Conservation (phyloP, 1,139 yeast genomes). For the Wickerhamomyces sp. region DNA sequence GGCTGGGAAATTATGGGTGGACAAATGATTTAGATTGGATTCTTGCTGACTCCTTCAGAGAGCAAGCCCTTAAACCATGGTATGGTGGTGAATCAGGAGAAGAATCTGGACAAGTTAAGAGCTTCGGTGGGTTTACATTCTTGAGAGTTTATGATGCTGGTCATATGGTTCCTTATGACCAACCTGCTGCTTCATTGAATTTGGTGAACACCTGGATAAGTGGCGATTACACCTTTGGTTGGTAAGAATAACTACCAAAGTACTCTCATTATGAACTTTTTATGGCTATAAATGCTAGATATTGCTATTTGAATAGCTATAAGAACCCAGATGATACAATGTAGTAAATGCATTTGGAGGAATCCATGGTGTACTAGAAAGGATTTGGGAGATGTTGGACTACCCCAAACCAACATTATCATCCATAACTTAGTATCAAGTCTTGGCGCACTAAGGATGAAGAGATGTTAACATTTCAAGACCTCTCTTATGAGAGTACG, state of each 20-base stretch:
- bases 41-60: constrained; percentile 37
- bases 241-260: constrained; percentile 1
- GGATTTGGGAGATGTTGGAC: no score
- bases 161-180: constrained; percentile 73
- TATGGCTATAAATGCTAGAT: no score
- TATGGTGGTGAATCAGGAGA: constrained; percentile 31
- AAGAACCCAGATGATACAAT: no score
- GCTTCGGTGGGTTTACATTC: constrained; percentile 47
- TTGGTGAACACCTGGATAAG: constrained; percentile 71
- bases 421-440: no score
- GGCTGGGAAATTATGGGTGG: constrained; percentile 88
- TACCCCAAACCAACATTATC: no score
- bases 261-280: no score
- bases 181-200: constrained; percentile 61
- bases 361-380: no score
- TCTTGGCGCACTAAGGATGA: no score
- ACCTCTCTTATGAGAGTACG: no score
- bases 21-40: constrained; percentile 63
- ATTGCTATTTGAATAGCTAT: no score
- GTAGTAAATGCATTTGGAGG: no score
- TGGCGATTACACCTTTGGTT: constrained; percentile 35
- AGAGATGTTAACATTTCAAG: no score
- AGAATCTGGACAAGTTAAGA: constrained; percentile 48
- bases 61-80: constrained; percentile 38
- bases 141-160: constrained; percentile 58